Conservation (phyloP, 352 stramenopile genomes). For the Pythium vanterpoolii region DNA sequence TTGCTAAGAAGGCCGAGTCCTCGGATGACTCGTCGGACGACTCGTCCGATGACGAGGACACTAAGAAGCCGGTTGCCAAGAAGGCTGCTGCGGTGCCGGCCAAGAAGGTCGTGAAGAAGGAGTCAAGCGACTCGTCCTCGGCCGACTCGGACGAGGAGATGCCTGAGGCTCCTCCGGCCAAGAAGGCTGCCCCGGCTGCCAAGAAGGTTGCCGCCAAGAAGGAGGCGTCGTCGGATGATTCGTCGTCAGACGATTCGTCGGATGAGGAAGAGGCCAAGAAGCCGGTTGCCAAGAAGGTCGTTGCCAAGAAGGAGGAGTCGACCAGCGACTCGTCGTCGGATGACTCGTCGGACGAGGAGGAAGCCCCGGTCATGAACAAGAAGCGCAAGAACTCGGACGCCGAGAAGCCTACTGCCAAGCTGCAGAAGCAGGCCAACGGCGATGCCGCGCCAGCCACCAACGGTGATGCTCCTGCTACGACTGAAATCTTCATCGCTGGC, state of each 20-base stretch:
- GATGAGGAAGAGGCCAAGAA: slow-evolving; percentile 55
- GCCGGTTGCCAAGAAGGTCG: slow-evolving; percentile 50
- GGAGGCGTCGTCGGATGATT: slow-evolving; percentile 41
- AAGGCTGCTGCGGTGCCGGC: too few species aligned
- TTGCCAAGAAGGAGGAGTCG: slow-evolving; percentile 47
- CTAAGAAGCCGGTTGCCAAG: slow-evolving; percentile 34
- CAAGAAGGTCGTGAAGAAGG: too few species aligned
- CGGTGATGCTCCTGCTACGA: slow-evolving; percentile 40
- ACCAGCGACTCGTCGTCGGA: slow-evolving; percentile 35
- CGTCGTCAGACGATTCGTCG: slow-evolving; percentile 63
- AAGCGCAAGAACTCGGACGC: slow-evolving; percentile 83
- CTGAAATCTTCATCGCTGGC: slow-evolving; percentile 90
- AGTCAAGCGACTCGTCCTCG: slow-evolving; percentile 1
- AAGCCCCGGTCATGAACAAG: slow-evolving; percentile 73
- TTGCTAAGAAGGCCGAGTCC: slow-evolving; percentile 52
- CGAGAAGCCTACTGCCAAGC: slow-evolving; percentile 49
- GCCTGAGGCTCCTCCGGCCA: slow-evolving; percentile 37
- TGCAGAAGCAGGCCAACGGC: slow-evolving; percentile 75
- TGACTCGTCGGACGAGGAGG: slow-evolving; percentile 59
- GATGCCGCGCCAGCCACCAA: slow-evolving; percentile 42
- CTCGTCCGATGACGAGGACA: slow-evolving; percentile 32
- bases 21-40: slow-evolving; percentile 39
- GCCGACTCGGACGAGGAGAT: slow-evolving; percentile 24
- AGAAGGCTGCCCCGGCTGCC: slow-evolving; percentile 37
- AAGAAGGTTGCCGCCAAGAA: slow-evolving; percentile 42